Base-by-base conservation (phyloP, 2,329 filamentous ascomycete genomes). In the Aspergillus novofumigatus region DNA sequence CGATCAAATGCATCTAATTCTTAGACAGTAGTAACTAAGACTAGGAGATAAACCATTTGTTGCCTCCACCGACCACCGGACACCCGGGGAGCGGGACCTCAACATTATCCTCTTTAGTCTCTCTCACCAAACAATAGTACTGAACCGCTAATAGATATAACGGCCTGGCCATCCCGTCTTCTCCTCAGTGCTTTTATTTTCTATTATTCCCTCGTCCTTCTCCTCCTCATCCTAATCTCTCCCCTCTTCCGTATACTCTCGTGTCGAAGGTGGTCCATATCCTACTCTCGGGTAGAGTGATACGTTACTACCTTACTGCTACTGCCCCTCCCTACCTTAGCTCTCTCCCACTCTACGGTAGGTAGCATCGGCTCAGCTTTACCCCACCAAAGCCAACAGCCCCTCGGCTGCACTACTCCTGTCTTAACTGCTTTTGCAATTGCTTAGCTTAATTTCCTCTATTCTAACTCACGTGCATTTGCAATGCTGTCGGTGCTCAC, bases 21-120 rank as follows among this genome's bases (percentile, higher is more conserved):
- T 14, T 17, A 38, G 32, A 17, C 32, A 38, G 32, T 17, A 44
- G n/a, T 44, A 44, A 44, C 21, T 8, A 23, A 38, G 17, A 11
- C 20, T 48, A 28, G 14, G 38, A n/a, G 23, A 45, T 29, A 44
- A 53, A 35, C 17, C 17, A 32, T 17, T 29, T 17, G 38, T 32
- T 7, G 28, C 21, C 50, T 41, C 23, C 44, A 45, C 42, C 42
- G 42, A 45, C 57, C 61, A 52, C 59, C 59, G 62, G 59, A 60
- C 58, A 59, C 48, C 62, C 57, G 62, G 58, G 56, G 55, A 62
- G 55, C 58, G 58, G 59, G 56, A 58, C 61, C 63, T 64, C 63
- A 64, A 65, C 61, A 65, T 56, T 58, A 45, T 45, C 32, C 14
- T 38, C 32, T 17, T 45, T 45, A 45, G 42, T 17, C 21, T 20